These are phyloP conservation scores for Rhizoctonia solani DNA, from an alignment of 1,284 basidiomycete genomes.

Conservation along the genomic window DNA sequence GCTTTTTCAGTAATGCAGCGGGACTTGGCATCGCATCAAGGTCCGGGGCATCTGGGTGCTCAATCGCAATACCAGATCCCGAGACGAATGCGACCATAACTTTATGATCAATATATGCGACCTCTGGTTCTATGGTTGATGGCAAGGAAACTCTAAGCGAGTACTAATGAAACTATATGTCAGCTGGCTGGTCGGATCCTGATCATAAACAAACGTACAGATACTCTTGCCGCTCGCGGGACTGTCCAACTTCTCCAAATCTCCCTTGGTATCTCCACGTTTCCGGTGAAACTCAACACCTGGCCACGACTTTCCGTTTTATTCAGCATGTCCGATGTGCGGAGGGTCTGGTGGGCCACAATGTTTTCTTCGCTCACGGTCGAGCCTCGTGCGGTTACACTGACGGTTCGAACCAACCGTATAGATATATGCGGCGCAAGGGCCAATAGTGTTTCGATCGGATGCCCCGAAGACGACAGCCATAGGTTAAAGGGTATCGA, in stretches of 20 bases:
- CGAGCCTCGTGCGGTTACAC: slow-evolving; percentile 1
- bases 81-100: neutral
- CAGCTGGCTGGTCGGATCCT: neutral
- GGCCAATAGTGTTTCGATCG: neutral
- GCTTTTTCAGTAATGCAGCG: slow-evolving; percentile 20
- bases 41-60: slow-evolving; percentile 4
- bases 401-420: neutral
- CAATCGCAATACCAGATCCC: neutral
- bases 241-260: slow-evolving; percentile 22
- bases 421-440: slow-evolving; percentile 28
- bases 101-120: slow-evolving; percentile 20
- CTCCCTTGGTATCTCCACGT: neutral
- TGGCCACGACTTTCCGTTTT: neutral
- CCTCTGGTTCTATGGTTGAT: neutral
- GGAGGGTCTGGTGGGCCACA: neutral
- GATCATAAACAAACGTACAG: neutral
- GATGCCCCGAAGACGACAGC: slow-evolving; percentile 1
- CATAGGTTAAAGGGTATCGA: neutral
- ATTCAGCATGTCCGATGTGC: neutral
- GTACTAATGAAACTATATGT: slow-evolving; percentile 2
- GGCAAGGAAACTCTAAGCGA: slow-evolving; percentile 11
- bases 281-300: neutral
- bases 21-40: slow-evolving; percentile 19
- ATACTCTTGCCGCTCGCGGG: neutral
- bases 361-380: neutral